These are phyloP conservation scores for Platanthera zijinensis DNA, from an alignment of 106 monocot genomes.

Conservation along the genomic window DNA sequence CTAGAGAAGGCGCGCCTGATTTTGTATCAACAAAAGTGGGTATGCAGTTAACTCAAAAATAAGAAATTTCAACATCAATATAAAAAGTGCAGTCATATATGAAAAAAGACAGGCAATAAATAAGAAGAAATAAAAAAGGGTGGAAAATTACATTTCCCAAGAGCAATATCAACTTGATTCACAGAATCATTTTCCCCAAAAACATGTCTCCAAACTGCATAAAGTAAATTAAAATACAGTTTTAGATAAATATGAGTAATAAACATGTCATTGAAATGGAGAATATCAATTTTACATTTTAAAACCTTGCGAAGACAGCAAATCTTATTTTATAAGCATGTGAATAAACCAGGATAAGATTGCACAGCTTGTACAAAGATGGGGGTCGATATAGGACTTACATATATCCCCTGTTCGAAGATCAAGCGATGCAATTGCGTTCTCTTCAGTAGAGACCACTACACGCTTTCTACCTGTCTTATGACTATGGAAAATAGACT, in stretches of 20 bases:
- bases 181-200: constrained; percentile 65
- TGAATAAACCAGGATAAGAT: neutral
- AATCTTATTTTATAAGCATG: neutral
- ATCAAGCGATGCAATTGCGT: constrained; percentile 92
- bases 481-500: constrained; percentile 90
- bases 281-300: neutral
- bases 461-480: constrained; percentile 90
- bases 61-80: too few relatives aligned
- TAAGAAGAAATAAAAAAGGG: constrained; percentile 4
- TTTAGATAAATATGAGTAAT: constrained; percentile 1
- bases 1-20: too few relatives aligned
- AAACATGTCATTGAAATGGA: neutral
- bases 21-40: too few relatives aligned
- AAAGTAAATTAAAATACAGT: constrained; percentile 1
- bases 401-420: constrained; percentile 88
- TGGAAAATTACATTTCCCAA: constrained; percentile 78
- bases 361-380: neutral
- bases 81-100: too few relatives aligned
- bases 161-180: constrained; percentile 72
- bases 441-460: constrained; percentile 84
- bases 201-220: constrained; percentile 93
- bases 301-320: neutral
- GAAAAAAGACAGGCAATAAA: neutral
- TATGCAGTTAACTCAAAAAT: too few relatives aligned
- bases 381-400: constrained; percentile 23